phyloP scores from a whole-genome alignment of 2,329 filamentous ascomycete species.

The Spiromastix sp. region DNA sequence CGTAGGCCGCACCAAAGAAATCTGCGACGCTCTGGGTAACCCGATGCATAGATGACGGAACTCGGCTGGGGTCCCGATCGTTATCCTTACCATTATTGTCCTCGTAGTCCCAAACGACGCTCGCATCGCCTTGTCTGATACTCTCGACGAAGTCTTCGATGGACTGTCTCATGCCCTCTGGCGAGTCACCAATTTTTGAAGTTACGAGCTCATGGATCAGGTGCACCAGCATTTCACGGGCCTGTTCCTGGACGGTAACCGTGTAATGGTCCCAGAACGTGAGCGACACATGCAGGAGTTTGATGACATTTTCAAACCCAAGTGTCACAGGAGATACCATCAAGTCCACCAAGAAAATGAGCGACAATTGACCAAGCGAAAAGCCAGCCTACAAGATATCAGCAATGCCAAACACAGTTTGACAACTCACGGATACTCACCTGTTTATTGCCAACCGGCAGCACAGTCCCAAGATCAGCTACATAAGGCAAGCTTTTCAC shows the following conservation, averaged over 20 bases:
- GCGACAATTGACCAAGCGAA: constrained; percentile 81
- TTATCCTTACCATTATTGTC: constrained; percentile 72
- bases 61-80: constrained; percentile 64
- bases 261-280: constrained; percentile 98
- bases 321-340: constrained; percentile 88
- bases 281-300: constrained; percentile 80
- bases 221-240: constrained; percentile 94
- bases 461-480: constrained; percentile 66
- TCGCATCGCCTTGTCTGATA: constrained; percentile 71
- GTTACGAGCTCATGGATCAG: constrained; percentile 93
- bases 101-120: constrained; percentile 88
- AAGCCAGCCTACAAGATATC: constrained; percentile 53
- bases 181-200: constrained; percentile 56
- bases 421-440: constrained; percentile 23
- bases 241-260: constrained; percentile 87
- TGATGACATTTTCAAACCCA: constrained; percentile 65
- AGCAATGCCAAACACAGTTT: not conserved
- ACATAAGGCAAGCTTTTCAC: constrained; percentile 72
- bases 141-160: constrained; percentile 84
- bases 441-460: constrained; percentile 85
- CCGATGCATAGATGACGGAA: constrained; percentile 78
- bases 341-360: constrained; percentile 89
- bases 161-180: constrained; percentile 56
- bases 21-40: constrained; percentile 72
- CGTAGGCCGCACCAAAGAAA: constrained; percentile 76